phyloP scores from a whole-genome alignment of 768 basidiomycete genomes.

The Psilocybe cyanescens region DNA sequence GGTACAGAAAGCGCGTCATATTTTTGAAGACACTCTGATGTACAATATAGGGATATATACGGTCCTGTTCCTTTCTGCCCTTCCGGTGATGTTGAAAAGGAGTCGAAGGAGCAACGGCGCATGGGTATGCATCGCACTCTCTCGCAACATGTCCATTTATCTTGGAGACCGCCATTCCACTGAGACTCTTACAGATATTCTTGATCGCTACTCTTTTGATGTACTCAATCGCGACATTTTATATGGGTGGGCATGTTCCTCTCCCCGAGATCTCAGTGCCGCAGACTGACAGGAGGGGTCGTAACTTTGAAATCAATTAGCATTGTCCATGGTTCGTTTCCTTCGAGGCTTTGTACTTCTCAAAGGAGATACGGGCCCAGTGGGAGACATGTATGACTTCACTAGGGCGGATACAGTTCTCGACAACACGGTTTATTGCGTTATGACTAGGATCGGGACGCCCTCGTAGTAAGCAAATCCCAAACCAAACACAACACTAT shows the following conservation, averaged over 20 bases:
- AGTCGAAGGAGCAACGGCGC: neutral
- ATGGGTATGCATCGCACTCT: neutral
- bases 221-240: neutral
- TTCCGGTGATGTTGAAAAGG: neutral
- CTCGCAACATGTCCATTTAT: neutral
- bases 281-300: too few relatives aligned
- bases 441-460: constrained; percentile 33
- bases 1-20: neutral
- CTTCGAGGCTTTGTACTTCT: constrained; percentile 23
- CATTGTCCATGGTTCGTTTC: constrained; percentile 22
- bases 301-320: neutral
- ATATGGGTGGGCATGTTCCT: neutral
- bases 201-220: neutral
- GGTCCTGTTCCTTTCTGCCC: neutral
- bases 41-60: neutral
- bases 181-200: neutral
- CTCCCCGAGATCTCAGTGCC: neutral
- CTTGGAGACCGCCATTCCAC: neutral
- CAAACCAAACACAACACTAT: too few relatives aligned
- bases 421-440: constrained; percentile 24
- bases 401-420: constrained; percentile 26
- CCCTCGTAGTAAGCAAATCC: constrained; percentile 18
- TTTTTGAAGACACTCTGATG: too few relatives aligned
- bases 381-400: constrained; percentile 26
- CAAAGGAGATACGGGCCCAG: constrained; percentile 18